phyloP scores from a whole-genome alignment of 768 basidiomycete genomes.

The Tricholoma sp. region DNA sequence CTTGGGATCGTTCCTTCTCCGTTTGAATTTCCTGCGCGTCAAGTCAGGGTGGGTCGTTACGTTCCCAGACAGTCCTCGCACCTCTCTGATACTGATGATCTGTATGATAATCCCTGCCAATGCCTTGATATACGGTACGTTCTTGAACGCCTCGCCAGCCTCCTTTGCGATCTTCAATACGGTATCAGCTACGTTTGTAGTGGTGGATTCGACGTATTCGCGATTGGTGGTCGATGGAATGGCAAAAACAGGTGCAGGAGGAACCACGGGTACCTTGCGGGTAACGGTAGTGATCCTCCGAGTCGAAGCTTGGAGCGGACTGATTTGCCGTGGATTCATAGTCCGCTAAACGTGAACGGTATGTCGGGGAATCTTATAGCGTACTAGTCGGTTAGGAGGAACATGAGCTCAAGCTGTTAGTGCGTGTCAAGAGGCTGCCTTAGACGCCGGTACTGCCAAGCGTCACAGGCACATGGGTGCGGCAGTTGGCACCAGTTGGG shows the following conservation, averaged over 20 bases:
- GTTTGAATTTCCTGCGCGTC: neutral
- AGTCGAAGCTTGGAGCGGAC: neutral
- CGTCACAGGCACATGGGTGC: no score
- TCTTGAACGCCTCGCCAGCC: neutral
- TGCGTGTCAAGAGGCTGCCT: neutral
- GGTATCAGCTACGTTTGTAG: neutral
- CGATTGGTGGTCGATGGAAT: neutral
- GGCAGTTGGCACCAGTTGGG: no score
- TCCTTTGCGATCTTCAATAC: slow-evolving; percentile 1
- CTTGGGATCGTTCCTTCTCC: neutral
- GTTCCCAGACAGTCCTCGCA: neutral
- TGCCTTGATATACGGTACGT: neutral
- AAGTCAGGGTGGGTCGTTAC: neutral
- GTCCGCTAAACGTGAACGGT: neutral
- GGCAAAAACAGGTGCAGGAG: neutral
- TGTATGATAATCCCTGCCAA: neutral
- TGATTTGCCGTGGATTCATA: neutral
- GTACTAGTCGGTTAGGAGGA: no score
- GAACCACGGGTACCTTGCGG: neutral
- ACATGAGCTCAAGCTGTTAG: neutral
- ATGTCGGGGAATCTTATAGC: neutral
- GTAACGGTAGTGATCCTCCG: neutral
- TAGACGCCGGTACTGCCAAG: neutral
- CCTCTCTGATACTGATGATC: neutral
- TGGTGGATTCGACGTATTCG: neutral